Percentiles rank a stretch among this genome's conserved stretches.
phyloP scores from a whole-genome alignment of 2,329 filamentous ascomycete genomes.

The Nannizziopsis barbatae region DNA sequence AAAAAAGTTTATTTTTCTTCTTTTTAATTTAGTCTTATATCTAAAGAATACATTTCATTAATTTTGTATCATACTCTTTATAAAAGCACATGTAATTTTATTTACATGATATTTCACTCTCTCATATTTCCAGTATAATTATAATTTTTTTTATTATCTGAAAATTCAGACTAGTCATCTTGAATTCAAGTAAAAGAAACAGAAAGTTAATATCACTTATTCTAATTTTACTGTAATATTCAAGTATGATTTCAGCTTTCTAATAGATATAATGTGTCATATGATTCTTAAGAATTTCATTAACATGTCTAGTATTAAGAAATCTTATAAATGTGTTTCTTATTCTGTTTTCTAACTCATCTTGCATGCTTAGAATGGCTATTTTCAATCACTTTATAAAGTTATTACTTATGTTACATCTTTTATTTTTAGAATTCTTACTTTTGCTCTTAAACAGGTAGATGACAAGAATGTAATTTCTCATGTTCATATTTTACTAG shows the following conservation, averaged over 20 bases:
- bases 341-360: not conserved
- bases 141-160: conserved; percentile 37
- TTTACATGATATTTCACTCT: conserved; percentile 30
- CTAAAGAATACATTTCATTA: conserved; percentile 8
- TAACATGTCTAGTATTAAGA: not conserved
- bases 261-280: conserved; percentile 24
- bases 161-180: conserved; percentile 39
- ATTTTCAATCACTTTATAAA: not conserved
- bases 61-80: conserved; percentile 39
- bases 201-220: conserved; percentile 45
- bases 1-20: conserved; percentile 44
- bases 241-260: conserved; percentile 40
- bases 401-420: conserved; percentile 2
- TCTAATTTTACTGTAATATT: conserved; percentile 46
- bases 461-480: conserved; percentile 44
- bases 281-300: conserved; percentile 11
- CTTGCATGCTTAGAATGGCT: conserved; percentile 16
- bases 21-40: conserved; percentile 42
- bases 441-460: conserved; percentile 35
- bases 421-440: conserved; percentile 36
- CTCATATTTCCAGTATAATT: conserved; percentile 30
- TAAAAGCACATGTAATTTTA: conserved; percentile 44
- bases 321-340: not conserved
- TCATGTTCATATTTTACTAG: conserved; percentile 44
- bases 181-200: conserved; percentile 41